Base-by-base conservation (phyloP, 805 yeast genomes). In the Grigorovia jiainica region DNA sequence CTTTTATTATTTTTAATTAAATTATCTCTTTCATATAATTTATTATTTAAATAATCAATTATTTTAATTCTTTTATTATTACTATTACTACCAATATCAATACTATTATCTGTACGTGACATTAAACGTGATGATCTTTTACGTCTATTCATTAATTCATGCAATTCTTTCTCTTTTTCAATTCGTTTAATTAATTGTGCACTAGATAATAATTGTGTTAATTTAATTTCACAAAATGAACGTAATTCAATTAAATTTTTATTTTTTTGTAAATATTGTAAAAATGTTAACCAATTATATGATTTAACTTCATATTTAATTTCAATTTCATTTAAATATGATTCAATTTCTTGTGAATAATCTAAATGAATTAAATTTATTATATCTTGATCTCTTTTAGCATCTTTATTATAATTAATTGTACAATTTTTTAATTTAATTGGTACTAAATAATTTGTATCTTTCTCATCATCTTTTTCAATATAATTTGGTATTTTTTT, bases 61-160 rank as follows among this genome's bases (percentile, higher is more conserved):
- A 72, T 67, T 37, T 68, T 68, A 43, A 67, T 69, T 24, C 64
- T 57, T 38, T 64, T 64, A 40, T 68, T 68, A n/a, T n/a, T n/a
- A n/a, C n/a, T n/a, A n/a, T n/a, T n/a, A n/a, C n/a, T n/a, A n/a
- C n/a, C n/a, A n/a, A n/a, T n/a, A n/a, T n/a, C n/a, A n/a, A n/a
- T n/a, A n/a, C n/a, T n/a, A 17, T 72, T 75, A 47, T 82, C 86
- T 46, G 78, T 82, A 52, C 75, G 78, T 16, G 82, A 82, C 49
- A 80, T 84, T 35, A 84, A 60, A 60, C 92, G 71, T 1, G 87
- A 76, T 0, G 90, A 82, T 49, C 86, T 70, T 52, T 84, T 83
- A 52, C 92, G 70, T 43, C 82, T 75, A 4, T 78, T 78, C 53
- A 84, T 61, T 42, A 84, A 58, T 18, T 72, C 73, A 38, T 74